Evolutionary conservation across 2,329 filamentous ascomycete species (phyloP).

Genomic region (Phoma sp.): DNA sequence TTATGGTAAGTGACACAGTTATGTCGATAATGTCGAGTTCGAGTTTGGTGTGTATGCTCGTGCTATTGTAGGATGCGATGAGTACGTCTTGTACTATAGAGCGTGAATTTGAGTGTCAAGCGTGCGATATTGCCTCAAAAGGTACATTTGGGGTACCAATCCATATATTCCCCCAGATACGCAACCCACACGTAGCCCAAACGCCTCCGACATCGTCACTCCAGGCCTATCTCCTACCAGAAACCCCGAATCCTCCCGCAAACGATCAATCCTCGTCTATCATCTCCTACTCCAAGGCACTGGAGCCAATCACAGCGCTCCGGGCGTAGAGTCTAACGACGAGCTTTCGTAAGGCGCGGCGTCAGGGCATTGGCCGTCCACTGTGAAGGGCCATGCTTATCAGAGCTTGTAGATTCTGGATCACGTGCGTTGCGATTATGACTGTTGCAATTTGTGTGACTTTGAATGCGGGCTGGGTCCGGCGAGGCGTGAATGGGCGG

Average conservation of each 20-base stretch:
- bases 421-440: constrained; percentile 13
- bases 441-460: constrained; percentile 17
- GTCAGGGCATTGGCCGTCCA: constrained; percentile 15
- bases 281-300: constrained; percentile 9
- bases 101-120: neutral
- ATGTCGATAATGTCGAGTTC: neutral
- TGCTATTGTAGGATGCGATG: neutral
- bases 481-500: constrained; percentile 12
- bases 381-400: constrained; percentile 15
- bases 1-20: neutral
- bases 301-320: constrained; percentile 17
- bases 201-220: constrained; percentile 19
- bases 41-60: neutral
- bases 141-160: constrained; percentile 7
- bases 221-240: constrained; percentile 15
- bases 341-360: constrained; percentile 16
- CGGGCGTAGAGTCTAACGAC: constrained; percentile 11
- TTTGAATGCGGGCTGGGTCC: neutral
- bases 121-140: constrained; percentile 6
- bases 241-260: constrained; percentile 14
- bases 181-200: constrained; percentile 9
- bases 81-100: neutral
- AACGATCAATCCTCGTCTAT: too few species aligned
- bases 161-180: constrained; percentile 13
- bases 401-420: constrained; percentile 5